Evolutionary conservation across 2,329 filamentous ascomycete genomes (phyloP).

Genomic region (Ceratocystis ficicola): DNA sequence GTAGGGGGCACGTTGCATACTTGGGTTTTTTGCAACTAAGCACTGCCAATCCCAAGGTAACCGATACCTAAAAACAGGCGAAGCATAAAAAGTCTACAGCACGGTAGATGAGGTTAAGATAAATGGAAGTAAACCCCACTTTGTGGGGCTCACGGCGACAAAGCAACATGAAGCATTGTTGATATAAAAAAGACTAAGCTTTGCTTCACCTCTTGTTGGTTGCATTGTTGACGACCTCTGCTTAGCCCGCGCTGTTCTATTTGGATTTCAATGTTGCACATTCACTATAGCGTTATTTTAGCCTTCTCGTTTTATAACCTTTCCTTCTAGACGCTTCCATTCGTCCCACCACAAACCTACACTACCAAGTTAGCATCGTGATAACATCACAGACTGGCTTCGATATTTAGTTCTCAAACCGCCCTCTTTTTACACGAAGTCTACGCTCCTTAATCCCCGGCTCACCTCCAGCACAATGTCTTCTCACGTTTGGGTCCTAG

Average conservation of each 20-base stretch:
- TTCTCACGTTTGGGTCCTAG: slow-evolving; percentile 77
- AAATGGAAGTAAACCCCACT: not conserved
- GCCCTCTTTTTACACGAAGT: not conserved
- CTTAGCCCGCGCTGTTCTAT: not conserved
- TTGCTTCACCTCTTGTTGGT: not conserved
- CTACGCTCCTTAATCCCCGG: not conserved
- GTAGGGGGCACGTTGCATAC: slow-evolving; percentile 4
- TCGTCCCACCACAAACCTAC: not conserved
- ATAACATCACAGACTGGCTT: not conserved
- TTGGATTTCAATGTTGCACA: not conserved
- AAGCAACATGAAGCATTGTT: slow-evolving; percentile 4
- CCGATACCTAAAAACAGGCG: not conserved
- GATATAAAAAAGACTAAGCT: not conserved
- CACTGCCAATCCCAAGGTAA: not conserved
- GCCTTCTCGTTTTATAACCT: not conserved
- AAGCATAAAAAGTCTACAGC: not conserved
- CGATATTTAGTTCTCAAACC: not conserved
- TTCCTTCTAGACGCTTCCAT: not conserved
- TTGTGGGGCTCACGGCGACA: not conserved
- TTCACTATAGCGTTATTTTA: not conserved
- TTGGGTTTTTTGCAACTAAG: not conserved
- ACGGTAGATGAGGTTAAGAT: not conserved
- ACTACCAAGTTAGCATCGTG: not conserved
- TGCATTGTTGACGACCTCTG: not conserved
- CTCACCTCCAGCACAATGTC: slow-evolving; percentile 46